These are phyloP conservation scores for Rhodotorula taiwanensis DNA, from an alignment of 768 basidiomycete species.

Conservation along the genomic window DNA sequence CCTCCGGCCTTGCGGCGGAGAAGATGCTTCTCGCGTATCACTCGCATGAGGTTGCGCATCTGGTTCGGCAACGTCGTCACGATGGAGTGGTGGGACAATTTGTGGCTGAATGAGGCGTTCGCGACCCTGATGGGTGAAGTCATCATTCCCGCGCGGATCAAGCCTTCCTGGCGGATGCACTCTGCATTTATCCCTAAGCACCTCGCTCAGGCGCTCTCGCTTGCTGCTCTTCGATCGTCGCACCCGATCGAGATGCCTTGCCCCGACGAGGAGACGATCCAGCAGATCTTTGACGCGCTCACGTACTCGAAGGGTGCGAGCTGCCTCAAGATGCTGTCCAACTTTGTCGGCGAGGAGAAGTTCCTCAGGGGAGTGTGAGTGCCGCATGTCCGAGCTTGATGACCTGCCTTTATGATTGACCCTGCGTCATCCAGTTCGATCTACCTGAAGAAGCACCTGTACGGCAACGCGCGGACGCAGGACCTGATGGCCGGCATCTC, in stretches of 20 bases:
- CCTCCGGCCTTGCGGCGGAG: constrained; percentile 63
- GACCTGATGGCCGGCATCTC: constrained; percentile 84
- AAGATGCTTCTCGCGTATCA: constrained; percentile 68
- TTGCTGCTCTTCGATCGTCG: constrained; percentile 78
- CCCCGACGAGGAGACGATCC: constrained; percentile 51
- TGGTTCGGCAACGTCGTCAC: constrained; percentile 60
- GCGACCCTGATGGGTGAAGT: constrained; percentile 71
- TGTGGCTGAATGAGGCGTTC: constrained; percentile 44
- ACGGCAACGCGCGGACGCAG: constrained; percentile 71
- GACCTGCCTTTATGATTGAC: accelerated
- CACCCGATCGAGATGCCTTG: constrained; percentile 91
- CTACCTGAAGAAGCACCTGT: constrained; percentile 83
- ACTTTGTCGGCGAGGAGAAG: constrained; percentile 76
- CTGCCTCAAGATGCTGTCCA: constrained; percentile 90
- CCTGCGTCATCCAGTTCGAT: no score
- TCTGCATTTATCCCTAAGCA: constrained; percentile 68
- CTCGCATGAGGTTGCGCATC: constrained; percentile 59
- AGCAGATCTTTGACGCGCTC: constrained; percentile 9
- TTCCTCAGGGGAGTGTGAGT: constrained; percentile 50
- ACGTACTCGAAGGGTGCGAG: constrained; percentile 48
- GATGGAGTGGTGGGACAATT: constrained; percentile 56
- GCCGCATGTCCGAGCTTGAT: neutral
- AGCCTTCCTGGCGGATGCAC: constrained; percentile 57
- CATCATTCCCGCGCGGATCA: constrained; percentile 60
- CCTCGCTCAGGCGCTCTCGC: constrained; percentile 64